A percentile compares a stretch with the other conserved stretches of the same genome.
phyloP scores from a whole-genome alignment of 352 stramenopile genomes.

The Thraustochytrium striatum region DNA sequence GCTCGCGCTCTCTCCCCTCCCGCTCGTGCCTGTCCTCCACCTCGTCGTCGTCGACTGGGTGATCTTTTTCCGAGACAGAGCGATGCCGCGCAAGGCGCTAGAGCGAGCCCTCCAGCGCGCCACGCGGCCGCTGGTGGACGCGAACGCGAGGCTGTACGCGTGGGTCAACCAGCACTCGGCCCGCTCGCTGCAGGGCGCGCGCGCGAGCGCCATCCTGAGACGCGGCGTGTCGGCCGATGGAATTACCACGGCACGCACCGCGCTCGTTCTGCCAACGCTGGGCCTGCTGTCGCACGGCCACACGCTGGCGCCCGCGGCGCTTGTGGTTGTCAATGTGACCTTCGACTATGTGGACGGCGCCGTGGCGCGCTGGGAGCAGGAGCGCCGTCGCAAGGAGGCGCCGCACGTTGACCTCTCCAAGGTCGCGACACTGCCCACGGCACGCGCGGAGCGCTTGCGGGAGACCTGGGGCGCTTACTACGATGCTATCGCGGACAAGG shows the following conservation, averaged over 20 bases:
- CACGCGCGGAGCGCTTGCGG: neutral
- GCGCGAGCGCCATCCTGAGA: neutral
- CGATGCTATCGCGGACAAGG: constrained; percentile 42
- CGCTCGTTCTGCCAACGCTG: constrained; percentile 27
- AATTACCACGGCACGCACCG: constrained; percentile 8
- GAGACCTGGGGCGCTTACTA: constrained; percentile 42
- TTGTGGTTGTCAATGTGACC: constrained; percentile 30
- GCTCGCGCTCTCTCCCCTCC: neutral
- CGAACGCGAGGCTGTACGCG: constrained; percentile 36
- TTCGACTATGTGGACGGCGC: constrained; percentile 42
- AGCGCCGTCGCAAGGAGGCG: too few relatives aligned
- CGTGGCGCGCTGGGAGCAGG: constrained; percentile 26
- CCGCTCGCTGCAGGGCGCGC: neutral
- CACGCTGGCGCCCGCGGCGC: neutral
- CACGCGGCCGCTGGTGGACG: neutral
- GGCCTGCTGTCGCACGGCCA: constrained; percentile 5
- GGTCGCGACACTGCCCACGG: neutral
- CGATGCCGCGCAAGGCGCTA: neutral
- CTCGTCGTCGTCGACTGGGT: neutral
- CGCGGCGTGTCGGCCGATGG: neutral
- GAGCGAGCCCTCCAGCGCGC: neutral
- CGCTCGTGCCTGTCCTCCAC: neutral
- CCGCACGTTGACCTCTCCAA: neutral
- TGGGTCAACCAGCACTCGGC: neutral
- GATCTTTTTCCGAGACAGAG: neutral